phyloP scores from a whole-genome alignment of 2,329 filamentous ascomycete genomes.

The Periconia sp. region DNA sequence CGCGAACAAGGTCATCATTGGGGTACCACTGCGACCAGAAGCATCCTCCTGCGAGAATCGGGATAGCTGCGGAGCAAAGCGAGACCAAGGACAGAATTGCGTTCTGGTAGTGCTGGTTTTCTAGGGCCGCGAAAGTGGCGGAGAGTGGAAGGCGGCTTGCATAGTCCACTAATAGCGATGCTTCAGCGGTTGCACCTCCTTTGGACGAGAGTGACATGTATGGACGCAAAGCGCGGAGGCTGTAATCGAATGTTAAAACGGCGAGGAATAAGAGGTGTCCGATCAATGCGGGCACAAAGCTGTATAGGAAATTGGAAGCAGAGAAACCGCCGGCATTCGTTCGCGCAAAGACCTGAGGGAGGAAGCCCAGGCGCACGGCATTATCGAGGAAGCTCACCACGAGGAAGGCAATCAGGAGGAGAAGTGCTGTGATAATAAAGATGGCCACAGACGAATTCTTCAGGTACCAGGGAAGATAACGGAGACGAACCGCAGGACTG shows the following conservation, averaged over 20 bases:
- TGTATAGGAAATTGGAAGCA: slow-evolving; percentile 84
- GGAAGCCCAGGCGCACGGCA: slow-evolving; percentile 69
- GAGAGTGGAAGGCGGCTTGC: slow-evolving; percentile 66
- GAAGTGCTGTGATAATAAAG: slow-evolving; percentile 55
- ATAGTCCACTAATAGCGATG: slow-evolving; percentile 71
- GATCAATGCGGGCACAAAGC: slow-evolving; percentile 69
- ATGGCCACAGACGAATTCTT: slow-evolving; percentile 65
- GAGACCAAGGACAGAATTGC: slow-evolving; percentile 63
- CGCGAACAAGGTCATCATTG: slow-evolving; percentile 29
- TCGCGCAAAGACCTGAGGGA: slow-evolving; percentile 64
- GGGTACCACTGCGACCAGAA: slow-evolving; percentile 72
- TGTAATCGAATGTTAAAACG: slow-evolving; percentile 68
- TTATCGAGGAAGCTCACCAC: slow-evolving; percentile 76
- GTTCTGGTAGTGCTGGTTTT: slow-evolving; percentile 66
- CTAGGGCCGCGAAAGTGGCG: slow-evolving; percentile 58
- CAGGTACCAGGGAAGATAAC: slow-evolving; percentile 78
- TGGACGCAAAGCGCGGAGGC: slow-evolving; percentile 67
- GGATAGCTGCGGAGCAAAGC: slow-evolving; percentile 62
- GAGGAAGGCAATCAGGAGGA: slow-evolving; percentile 57
- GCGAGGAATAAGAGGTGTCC: slow-evolving; percentile 68
- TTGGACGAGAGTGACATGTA: slow-evolving; percentile 65
- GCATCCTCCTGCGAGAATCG: slow-evolving; percentile 68
- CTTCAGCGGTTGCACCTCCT: slow-evolving; percentile 63
- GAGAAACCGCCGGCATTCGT: slow-evolving; percentile 70
- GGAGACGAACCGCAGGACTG: slow-evolving; percentile 58